Base-by-base conservation (phyloP, 1,284 basidiomycete species). In the Naganishia liquefaciens region DNA sequence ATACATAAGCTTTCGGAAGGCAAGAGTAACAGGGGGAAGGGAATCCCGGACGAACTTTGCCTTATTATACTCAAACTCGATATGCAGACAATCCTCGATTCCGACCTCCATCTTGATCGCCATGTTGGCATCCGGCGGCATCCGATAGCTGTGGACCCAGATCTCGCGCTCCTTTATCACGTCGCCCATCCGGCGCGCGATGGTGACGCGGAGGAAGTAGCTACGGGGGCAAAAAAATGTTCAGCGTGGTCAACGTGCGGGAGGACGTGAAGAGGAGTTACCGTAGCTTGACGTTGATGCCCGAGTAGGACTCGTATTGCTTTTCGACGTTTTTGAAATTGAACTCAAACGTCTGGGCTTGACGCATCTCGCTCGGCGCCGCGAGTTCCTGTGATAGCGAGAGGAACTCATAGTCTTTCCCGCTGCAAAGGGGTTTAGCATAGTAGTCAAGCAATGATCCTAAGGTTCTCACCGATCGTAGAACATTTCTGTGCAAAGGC, bases 21-120 rank as follows among this genome's bases (percentile, higher is more conserved):
- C n/a, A 30, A n/a, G 13, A 4, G 40, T 6, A 9, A 3, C n/a
- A 27, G 33, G 33, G 19, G 23, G 5, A 57, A 64, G 33, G 17
- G 19, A 40, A 39, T 40, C 33, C 7, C 2, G n/a, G 6, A 81
- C 88, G 69, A 69, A 91, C 93, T 98, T 98, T 66, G 93, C 96
- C 79, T 98, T 98, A 84, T 99, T 98, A 81, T 99, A 98, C 80
- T 99, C 95, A 73, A 99, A 98, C 79, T 99, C 95, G 74, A 99
- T 99, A 77, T 99, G 95, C 71, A 98, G 80, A 78, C 95, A 98
- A 76, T 99, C 95, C 76, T 98, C 95, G 68, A 99, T 98, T 19
- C 95, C 95, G 42, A 99, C 96, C 79, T 99, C 95, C 96, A 99
- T 99, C 84, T 96, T 98, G 81, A 98, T 97, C 39, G 91, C 89